These are phyloP conservation scores for Nakaseomyces uthaithaninus DNA, from an alignment of 1,139 yeast genomes.

Conservation along the genomic window DNA sequence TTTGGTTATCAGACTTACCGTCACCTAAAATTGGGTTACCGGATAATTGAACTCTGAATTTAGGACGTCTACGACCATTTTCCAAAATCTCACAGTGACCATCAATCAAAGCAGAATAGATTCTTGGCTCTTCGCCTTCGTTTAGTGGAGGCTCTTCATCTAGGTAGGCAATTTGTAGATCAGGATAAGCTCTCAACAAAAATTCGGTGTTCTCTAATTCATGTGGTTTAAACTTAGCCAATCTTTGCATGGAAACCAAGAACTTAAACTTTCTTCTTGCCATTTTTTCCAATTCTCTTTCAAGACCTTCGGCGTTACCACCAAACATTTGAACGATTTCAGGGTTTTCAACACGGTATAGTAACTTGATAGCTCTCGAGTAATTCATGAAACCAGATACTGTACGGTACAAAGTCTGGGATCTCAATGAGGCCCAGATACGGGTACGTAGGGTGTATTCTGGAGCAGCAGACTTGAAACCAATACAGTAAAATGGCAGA, in stretches of 20 bases:
- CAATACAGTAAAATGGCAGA: constrained; percentile 95
- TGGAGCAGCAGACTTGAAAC: constrained; percentile 99
- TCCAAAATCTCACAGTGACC: constrained; percentile 98
- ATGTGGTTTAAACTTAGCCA: constrained; percentile 91
- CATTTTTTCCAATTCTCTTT: constrained; percentile 95
- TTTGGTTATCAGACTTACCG: constrained; percentile 98
- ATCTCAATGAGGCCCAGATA: constrained; percentile 98
- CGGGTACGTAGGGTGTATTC: constrained; percentile 97
- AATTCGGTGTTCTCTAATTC: constrained; percentile 98
- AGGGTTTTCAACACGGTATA: constrained; percentile 97
- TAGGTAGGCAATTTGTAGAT: constrained; percentile 92
- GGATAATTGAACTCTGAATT: constrained; percentile 91
- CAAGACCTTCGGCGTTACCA: constrained; percentile 92
- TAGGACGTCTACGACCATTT: constrained; percentile 97
- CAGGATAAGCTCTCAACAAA: constrained; percentile 96
- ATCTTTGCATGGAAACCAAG: constrained; percentile 96
- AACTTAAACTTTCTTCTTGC: constrained; percentile 98
- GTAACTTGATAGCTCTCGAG: constrained; percentile 92
- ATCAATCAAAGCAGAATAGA: constrained; percentile 91
- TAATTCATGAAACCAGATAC: constrained; percentile 99
- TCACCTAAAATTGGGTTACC: constrained; percentile 99
- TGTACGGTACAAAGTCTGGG: constrained; percentile 96
- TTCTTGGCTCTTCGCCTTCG: constrained; percentile 97
- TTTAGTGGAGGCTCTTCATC: constrained; percentile 86
- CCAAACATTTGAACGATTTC: constrained; percentile 97